Conservation (phyloP, 306 rosid genomes). For the Casuarina equisetifolia region DNA sequence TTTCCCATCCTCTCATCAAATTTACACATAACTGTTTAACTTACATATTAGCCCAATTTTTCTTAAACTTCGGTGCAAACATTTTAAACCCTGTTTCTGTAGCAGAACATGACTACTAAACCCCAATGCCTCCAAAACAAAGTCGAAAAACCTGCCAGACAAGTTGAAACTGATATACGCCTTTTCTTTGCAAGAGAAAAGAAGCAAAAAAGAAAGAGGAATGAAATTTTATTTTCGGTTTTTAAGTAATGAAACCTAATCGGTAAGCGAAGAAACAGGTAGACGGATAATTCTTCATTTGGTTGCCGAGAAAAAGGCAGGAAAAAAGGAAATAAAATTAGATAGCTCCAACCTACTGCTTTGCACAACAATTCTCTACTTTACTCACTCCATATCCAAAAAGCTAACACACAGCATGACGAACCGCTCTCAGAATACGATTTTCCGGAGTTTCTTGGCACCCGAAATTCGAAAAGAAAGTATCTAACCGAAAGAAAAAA, state of each 20-base stretch:
- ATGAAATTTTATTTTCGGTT: too few relatives aligned
- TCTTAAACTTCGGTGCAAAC: background rate
- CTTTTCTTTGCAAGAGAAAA: too few relatives aligned
- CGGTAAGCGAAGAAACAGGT: background rate
- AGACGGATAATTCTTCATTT: background rate
- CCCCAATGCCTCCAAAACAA: background rate
- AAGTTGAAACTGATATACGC: too few relatives aligned
- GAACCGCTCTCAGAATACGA: background rate
- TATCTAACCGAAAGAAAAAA: background rate
- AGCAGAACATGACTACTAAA: background rate
- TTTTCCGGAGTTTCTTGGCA: conserved; percentile 9
- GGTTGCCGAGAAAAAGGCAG: conserved; percentile 7
- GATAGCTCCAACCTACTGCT: background rate
- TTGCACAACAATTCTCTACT: background rate
- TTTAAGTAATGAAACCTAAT: background rate
- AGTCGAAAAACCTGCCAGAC: background rate
- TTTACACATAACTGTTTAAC: background rate
- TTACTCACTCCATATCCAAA: background rate
- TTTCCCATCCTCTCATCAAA: background rate
- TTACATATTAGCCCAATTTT: background rate
- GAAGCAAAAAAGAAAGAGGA: too few relatives aligned
- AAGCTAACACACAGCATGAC: background rate
- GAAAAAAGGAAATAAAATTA: background rate
- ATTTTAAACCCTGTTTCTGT: background rate
- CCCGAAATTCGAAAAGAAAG: conserved; percentile 1